Conservation (phyloP, 305 asterid species). For the Fraxinus ornus region DNA sequence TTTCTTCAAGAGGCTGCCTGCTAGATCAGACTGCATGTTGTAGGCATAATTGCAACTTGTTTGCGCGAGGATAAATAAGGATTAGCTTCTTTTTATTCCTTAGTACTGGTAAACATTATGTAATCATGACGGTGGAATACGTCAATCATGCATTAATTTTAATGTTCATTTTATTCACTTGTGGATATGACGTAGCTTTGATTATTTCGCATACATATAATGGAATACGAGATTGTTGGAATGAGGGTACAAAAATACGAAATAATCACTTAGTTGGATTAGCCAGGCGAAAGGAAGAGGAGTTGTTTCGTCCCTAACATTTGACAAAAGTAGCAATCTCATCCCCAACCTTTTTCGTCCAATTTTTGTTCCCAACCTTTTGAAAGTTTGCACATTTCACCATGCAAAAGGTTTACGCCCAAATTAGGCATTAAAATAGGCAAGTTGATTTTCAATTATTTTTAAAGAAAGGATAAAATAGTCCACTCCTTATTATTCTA, state of each 20-base stretch:
- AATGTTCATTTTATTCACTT: background rate
- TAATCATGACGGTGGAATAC: background rate
- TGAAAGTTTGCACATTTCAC: background rate
- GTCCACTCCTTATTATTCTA: background rate
- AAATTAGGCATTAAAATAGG: background rate
- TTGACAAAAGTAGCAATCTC: background rate
- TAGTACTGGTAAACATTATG: background rate
- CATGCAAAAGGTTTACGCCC: background rate
- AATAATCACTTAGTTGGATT: background rate
- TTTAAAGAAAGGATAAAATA: background rate
- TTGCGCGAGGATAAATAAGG: background rate
- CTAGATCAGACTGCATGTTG: slow-evolving; percentile 67
- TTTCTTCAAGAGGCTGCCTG: slow-evolving; percentile 82
- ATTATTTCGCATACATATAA: background rate
- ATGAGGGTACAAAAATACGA: background rate
- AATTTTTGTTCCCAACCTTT: background rate
- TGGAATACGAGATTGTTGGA: background rate
- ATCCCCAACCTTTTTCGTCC: background rate
- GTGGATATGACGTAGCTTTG: background rate
- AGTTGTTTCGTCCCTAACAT: background rate
- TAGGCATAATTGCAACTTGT: slow-evolving; percentile 11
- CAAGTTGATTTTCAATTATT: background rate
- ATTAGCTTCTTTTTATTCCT: background rate
- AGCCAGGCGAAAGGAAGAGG: background rate
- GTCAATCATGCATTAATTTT: background rate